Evolutionary conservation across 2,329 filamentous ascomycete genomes (phyloP).

Genomic region (Aspergillus intermedius): DNA sequence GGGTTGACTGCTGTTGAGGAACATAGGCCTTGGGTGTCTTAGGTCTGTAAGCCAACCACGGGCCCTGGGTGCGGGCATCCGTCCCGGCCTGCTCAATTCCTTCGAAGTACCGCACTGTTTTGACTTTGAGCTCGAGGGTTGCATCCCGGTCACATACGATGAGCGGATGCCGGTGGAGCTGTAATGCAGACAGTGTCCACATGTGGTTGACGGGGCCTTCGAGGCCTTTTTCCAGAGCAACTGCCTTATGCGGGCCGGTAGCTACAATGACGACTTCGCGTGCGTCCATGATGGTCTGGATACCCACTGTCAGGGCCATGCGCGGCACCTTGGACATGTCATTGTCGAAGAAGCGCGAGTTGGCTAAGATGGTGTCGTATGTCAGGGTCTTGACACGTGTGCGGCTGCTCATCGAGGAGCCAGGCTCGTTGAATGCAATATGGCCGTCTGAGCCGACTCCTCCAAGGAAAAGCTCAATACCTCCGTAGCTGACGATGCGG

Average conservation of each 20-base stretch:
- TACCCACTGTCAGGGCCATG: slow-evolving; percentile 78
- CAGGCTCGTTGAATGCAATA: slow-evolving; percentile 86
- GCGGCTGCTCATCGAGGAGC: slow-evolving; percentile 67
- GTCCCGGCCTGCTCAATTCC: slow-evolving; percentile 61
- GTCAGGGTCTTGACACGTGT: slow-evolving; percentile 82
- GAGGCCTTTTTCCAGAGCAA: slow-evolving; percentile 71
- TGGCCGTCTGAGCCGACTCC: slow-evolving; percentile 82
- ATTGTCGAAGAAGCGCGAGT: slow-evolving; percentile 75
- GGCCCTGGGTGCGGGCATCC: slow-evolving; percentile 38
- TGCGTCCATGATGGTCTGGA: slow-evolving; percentile 75
- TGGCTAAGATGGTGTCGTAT: slow-evolving; percentile 79
- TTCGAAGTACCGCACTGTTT: slow-evolving; percentile 69
- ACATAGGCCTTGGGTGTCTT: slow-evolving; percentile 24
- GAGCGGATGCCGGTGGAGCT: slow-evolving; percentile 74
- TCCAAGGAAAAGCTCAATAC: slow-evolving; percentile 79
- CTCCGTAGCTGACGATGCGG: slow-evolving; percentile 65
- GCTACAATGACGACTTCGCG: slow-evolving; percentile 78
- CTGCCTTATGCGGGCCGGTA: slow-evolving; percentile 71
- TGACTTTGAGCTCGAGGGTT: slow-evolving; percentile 65
- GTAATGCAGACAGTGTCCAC: slow-evolving; percentile 79
- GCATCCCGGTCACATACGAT: slow-evolving; percentile 79
- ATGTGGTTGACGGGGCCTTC: slow-evolving; percentile 82
- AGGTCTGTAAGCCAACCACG: slow-evolving; percentile 36
- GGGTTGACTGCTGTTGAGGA: slow-evolving; percentile 22
- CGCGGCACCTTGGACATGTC: slow-evolving; percentile 67